Conservation (phyloP, 306 rosid species). For the Cicer bijugum region DNA sequence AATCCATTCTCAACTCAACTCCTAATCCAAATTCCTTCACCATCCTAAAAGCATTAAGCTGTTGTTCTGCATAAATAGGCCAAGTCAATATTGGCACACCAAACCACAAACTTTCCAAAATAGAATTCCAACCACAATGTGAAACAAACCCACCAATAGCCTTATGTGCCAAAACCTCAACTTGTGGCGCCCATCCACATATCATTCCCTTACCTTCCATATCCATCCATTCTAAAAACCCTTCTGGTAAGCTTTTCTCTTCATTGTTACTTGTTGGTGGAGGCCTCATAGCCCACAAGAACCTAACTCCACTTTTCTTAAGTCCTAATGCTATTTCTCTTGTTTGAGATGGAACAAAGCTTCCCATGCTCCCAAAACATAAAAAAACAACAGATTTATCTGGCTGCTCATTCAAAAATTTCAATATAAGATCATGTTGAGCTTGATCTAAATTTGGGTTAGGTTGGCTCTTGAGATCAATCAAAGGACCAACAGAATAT, state of each 20-base stretch:
- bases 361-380: conserved; percentile 73
- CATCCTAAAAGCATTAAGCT: conserved; percentile 65
- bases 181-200: conserved; percentile 70
- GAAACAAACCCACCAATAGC: conserved; percentile 62
- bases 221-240: conserved; percentile 60
- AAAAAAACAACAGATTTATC: conserved; percentile 56
- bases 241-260: conserved; percentile 53
- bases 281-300: conserved; percentile 59
- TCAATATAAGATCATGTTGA: conserved; percentile 51
- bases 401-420: conserved; percentile 65
- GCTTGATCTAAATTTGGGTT: conserved; percentile 47
- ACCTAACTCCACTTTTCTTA: conserved; percentile 53
- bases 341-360: conserved; percentile 57
- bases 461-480: conserved; percentile 45
- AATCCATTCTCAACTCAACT: conserved; percentile 56
- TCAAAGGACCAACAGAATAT: conserved; percentile 65
- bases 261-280: conserved; percentile 40
- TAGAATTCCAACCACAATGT: conserved; percentile 78
- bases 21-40: conserved; percentile 57
- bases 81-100: conserved; percentile 72
- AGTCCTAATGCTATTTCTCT: conserved; percentile 65
- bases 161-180: conserved; percentile 58
- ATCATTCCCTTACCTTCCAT: conserved; percentile 55
- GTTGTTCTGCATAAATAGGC: conserved; percentile 80
- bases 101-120: conserved; percentile 71